Base-by-base conservation (phyloP, 78 protist genomes). In the Anaeramoeba ignava region DNA sequence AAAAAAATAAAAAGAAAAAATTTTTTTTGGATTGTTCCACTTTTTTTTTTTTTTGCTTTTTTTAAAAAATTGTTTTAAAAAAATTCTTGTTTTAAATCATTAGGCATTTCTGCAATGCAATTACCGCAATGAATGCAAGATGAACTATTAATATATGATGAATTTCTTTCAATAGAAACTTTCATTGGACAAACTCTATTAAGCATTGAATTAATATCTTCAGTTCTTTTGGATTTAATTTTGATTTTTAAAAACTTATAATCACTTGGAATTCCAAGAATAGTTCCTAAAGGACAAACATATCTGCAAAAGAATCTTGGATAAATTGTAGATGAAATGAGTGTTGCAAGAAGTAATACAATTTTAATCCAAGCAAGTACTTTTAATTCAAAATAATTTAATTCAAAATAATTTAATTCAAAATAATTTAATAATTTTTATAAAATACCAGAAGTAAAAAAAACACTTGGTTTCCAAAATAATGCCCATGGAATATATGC, bases 301-400 rank as follows among this genome's bases (percentile, higher is more conserved):
- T 41, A 82, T 39, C 84, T 54, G 73, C 84, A 82, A 78, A 82
- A 82, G 84, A 82, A 82, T 33, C 84, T 3, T 33, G 84, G 84
- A 82, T 41, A n/a, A 3, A 79, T n/a, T 39, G 3, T n/a, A n/a
- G n/a, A n/a, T n/a, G n/a, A n/a, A n/a, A n/a, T n/a, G n/a, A n/a
- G n/a, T n/a, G n/a, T n/a, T n/a, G n/a, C n/a, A n/a, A n/a, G n/a
- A n/a, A n/a, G n/a, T n/a, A n/a, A n/a, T n/a, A n/a, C n/a, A n/a
- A n/a, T n/a, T n/a, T n/a, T n/a, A n/a, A n/a, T n/a, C n/a, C n/a
- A n/a, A n/a, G n/a, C n/a, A n/a, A n/a, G n/a, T n/a, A n/a, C n/a
- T n/a, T n/a, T n/a, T n/a, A n/a, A n/a, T n/a, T n/a, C n/a, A n/a
- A n/a, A n/a, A n/a, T n/a, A n/a, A n/a, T n/a, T n/a, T n/a, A n/a